Conservation (phyloP, 176 grass and related monocot genomes). For the Carex myosuroides region DNA sequence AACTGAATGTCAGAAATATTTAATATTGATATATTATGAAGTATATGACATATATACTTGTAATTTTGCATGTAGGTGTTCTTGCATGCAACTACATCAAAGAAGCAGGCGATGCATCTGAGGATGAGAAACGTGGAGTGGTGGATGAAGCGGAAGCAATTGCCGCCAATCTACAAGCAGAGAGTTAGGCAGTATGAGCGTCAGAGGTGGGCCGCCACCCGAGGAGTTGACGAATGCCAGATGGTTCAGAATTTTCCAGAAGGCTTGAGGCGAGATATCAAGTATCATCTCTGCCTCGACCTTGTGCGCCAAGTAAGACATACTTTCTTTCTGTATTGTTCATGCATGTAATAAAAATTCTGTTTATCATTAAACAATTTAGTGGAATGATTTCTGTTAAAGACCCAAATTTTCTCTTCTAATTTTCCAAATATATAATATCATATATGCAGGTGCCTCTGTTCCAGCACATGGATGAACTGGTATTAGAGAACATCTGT, state of each 20-base stretch:
- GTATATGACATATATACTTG: background rate
- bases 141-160: conserved; percentile 68
- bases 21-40: background rate
- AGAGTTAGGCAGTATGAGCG: conserved; percentile 80
- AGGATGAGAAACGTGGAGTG: conserved; percentile 53
- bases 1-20: background rate
- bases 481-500: conserved; percentile 96
- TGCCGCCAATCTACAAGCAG: conserved; percentile 41
- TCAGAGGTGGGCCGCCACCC: conserved; percentile 84
- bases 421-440: background rate
- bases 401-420: background rate
- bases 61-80: conserved; percentile 34
- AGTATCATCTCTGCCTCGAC: conserved; percentile 87
- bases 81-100: conserved; percentile 85
- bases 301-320: conserved; percentile 57
- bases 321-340: background rate
- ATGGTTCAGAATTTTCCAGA: conserved; percentile 73
- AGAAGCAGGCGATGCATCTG: conserved; percentile 77
- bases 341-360: background rate
- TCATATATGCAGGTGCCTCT: conserved; percentile 46
- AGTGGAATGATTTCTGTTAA: background rate
- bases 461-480: conserved; percentile 91
- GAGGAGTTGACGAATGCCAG: conserved; percentile 65
- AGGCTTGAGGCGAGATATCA: conserved; percentile 74
- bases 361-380: background rate